Base-by-base conservation (phyloP, 2,329 filamentous ascomycete genomes). In the Parastagonospora avenae region DNA sequence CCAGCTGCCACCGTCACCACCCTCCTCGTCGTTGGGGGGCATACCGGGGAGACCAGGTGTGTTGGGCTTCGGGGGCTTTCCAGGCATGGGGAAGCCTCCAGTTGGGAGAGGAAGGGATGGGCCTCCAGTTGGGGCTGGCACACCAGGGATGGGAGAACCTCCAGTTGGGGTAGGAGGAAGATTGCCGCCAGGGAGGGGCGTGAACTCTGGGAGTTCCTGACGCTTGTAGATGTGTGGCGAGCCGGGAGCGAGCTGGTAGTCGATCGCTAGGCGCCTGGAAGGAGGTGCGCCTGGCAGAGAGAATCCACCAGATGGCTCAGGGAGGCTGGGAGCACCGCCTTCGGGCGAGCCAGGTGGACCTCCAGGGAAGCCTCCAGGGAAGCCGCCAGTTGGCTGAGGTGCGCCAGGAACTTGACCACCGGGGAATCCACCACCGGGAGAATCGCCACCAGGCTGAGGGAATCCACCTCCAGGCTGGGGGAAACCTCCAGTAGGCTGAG, bases 241-340 rank as follows among this genome's bases (percentile, higher is more conserved):
- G 5, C 28, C 46, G 14, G 59, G 54, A 8, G 57, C 59, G 24
- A 62, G 57, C 28, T 53, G 46, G 40, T 60, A 62, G 52, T 62
- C 52, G 42, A 62, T 48, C 10, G 52, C 50, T 8, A 62, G 39
- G 9, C 9, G 5, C 16, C 35, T 15, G 14, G 11, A 8, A 16
- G 35, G 35, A 8, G 35, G 33, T 8, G 12, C 35, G 8, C 31
- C 31, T 10, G 19, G 19, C 3, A 24, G 19, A 24, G 19, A 24
- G 5, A 24, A 24, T 24, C 19, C 19, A 24, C 19, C 19, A 24
- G 19, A 24, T 24, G 19, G 19, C 19, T 24, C 19, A 24, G 19
- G 19, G 19, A 24, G 19, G 19, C 19, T 24, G 19, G 19, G 19
- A 24, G 19, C 19, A 24, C 19, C 19, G 19, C 19, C 19, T 24